Evolutionary conservation across 768 basidiomycete genomes (phyloP).

Genomic region (Mycena sanguinolenta): DNA sequence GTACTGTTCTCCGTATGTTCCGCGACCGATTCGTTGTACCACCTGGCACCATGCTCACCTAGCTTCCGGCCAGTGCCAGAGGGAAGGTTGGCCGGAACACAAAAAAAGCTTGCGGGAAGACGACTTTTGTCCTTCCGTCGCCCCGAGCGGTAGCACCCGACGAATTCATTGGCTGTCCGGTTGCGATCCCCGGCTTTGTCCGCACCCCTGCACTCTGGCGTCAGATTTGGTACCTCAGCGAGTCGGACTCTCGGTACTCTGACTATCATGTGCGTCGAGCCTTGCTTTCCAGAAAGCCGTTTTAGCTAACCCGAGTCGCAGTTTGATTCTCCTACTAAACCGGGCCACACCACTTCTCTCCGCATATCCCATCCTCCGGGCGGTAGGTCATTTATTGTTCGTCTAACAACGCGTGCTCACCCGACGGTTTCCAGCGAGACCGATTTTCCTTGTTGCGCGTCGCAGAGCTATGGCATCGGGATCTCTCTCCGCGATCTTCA

Average conservation of each 20-base stretch:
- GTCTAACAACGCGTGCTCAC: neutral
- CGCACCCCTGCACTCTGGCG: slow-evolving; percentile 16
- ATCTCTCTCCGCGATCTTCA: slow-evolving; percentile 6
- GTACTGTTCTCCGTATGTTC: slow-evolving; percentile 18
- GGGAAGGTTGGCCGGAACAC: slow-evolving; percentile 19
- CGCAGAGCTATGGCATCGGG: slow-evolving; percentile 18
- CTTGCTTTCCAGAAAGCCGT: too few species aligned
- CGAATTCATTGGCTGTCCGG: slow-evolving; percentile 24
- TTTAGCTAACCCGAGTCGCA: neutral
- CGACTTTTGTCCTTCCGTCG: slow-evolving; percentile 5
- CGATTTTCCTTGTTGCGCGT: slow-evolving; percentile 14
- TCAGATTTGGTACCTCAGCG: slow-evolving; percentile 1
- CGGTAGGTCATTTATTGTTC: neutral
- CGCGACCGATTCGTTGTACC: neutral
- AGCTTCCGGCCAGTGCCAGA: slow-evolving; percentile 14
- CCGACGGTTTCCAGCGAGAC: neutral
- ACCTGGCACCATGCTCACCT: neutral
- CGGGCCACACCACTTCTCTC: neutral
- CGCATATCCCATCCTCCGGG: neutral
- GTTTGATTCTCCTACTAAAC: neutral
- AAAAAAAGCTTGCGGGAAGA: slow-evolving; percentile 15
- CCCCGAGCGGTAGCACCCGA: neutral
- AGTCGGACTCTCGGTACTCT: neutral
- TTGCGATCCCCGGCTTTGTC: neutral
- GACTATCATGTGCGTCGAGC: slow-evolving; percentile 3